phyloP scores from a whole-genome alignment of 768 basidiomycete species.

The Porphyrellus cyaneotinctus region DNA sequence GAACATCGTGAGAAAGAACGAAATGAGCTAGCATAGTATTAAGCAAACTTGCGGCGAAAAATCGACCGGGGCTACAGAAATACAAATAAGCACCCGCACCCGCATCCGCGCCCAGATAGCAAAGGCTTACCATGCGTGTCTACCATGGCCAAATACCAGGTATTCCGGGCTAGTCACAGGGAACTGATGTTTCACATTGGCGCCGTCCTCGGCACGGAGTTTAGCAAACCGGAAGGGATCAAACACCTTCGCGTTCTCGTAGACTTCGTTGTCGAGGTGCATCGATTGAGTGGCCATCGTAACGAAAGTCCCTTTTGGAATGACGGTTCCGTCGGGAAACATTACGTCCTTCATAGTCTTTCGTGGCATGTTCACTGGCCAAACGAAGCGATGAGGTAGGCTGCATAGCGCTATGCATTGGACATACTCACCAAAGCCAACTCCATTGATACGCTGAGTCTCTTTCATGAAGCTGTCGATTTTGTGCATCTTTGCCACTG shows the following conservation, averaged over 20 bases:
- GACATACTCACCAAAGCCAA: conserved; percentile 20
- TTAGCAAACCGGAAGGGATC: conserved; percentile 38
- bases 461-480: conserved; percentile 19
- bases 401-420: background rate
- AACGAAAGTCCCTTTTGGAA: conserved; percentile 33
- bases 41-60: conserved; percentile 5
- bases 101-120: background rate
- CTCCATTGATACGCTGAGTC: conserved; percentile 28
- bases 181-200: conserved; percentile 32
- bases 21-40: conserved; percentile 18
- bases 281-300: conserved; percentile 20
- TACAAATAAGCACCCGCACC: background rate
- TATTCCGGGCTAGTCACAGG: conserved; percentile 31
- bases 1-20: conserved; percentile 16
- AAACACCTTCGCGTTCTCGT: conserved; percentile 30
- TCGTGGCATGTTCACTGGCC: conserved; percentile 9
- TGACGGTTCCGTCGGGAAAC: conserved; percentile 36
- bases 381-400: background rate
- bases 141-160: conserved; percentile 10
- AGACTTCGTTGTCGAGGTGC: conserved; percentile 23
- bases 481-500: conserved; percentile 17
- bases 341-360: conserved; percentile 13
- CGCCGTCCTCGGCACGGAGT: conserved; percentile 31
- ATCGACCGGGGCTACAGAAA: conserved; percentile 12
- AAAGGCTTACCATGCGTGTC: conserved; percentile 9